These are phyloP conservation scores for Nitzschia sp. DNA, from an alignment of 108 stramenopile genomes.

Conservation along the genomic window DNA sequence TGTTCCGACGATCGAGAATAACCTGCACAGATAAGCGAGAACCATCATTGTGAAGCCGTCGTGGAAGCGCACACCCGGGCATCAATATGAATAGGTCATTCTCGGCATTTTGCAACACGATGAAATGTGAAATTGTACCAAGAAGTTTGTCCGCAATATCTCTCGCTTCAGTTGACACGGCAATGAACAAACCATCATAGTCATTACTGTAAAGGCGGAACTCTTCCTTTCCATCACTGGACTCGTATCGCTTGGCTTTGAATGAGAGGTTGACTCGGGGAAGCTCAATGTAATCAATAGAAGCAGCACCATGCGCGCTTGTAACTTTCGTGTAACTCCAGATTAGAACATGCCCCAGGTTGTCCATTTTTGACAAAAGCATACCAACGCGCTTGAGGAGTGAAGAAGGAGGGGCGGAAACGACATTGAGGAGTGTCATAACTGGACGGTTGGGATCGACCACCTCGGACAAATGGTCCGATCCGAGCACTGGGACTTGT, in stretches of 20 bases:
- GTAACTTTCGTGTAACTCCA: slow-evolving; percentile 85
- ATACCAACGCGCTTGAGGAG: slow-evolving; percentile 87
- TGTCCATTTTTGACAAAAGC: slow-evolving; percentile 90
- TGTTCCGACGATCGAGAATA: slow-evolving; percentile 87
- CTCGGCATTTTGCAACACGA: slow-evolving; percentile 92
- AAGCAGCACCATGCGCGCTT: slow-evolving; percentile 63
- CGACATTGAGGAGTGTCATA: slow-evolving; percentile 87
- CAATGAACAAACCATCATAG: slow-evolving; percentile 93
- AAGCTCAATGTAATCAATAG: slow-evolving; percentile 92
- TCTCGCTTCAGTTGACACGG: slow-evolving; percentile 76
- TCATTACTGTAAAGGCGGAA: slow-evolving; percentile 90
- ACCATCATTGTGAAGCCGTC: slow-evolving; percentile 81
- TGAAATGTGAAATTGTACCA: slow-evolving; percentile 84
- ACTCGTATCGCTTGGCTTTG: slow-evolving; percentile 68
- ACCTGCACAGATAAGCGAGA: slow-evolving; percentile 85
- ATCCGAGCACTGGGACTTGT: slow-evolving; percentile 62
- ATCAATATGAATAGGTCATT: slow-evolving; percentile 94
- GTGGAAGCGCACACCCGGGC: slow-evolving; percentile 90
- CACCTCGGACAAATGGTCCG: slow-evolving; percentile 43
- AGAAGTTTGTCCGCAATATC: slow-evolving; percentile 81
- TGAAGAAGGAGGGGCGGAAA: slow-evolving; percentile 80
- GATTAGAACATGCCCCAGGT: slow-evolving; percentile 91
- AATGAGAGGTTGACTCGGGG: slow-evolving; percentile 95
- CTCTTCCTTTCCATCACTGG: slow-evolving; percentile 67
- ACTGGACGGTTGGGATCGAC: slow-evolving; percentile 62